These are phyloP conservation scores for Saposhnikovia divaricata DNA, from an alignment of 129 eudicot species.

Conservation along the genomic window DNA sequence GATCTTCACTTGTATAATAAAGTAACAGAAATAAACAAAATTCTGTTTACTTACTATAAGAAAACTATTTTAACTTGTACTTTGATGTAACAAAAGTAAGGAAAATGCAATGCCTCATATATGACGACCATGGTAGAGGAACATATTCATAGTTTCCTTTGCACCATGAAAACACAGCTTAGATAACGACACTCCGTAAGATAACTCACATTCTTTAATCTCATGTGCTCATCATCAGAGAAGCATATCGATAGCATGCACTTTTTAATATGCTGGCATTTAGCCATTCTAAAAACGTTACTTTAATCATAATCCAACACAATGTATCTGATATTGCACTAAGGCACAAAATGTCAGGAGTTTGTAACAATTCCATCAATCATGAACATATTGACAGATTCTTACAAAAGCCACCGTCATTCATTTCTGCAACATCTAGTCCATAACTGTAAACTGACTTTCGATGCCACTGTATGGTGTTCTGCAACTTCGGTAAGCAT, in stretches of 20 bases:
- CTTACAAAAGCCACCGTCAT: conserved; percentile 18
- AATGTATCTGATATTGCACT: background rate
- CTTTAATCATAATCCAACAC: background rate
- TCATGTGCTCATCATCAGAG: background rate
- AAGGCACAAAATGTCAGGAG: conserved; percentile 12
- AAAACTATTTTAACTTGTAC: conserved; percentile 53
- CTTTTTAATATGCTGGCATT: conserved; percentile 7
- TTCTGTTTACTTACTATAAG: conserved; percentile 36
- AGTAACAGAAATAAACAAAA: conserved; percentile 8
- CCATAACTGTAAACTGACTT: background rate
- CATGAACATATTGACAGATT: conserved; percentile 10
- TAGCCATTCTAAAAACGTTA: conserved; percentile 2
- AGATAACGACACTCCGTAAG: conserved; percentile 24
- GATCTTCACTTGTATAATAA: conserved; percentile 54
- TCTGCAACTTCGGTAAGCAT: background rate
- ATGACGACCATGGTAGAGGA: conserved; percentile 32
- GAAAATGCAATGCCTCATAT: conserved; percentile 23
- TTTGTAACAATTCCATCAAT: conserved; percentile 1
- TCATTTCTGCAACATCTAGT: conserved; percentile 6
- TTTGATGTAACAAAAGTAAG: conserved; percentile 5
- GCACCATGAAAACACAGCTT: conserved; percentile 52
- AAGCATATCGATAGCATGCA: background rate
- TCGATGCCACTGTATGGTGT: background rate
- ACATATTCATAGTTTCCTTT: conserved; percentile 33
- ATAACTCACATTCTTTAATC: conserved; percentile 14